A percentile compares a stretch with the other conserved stretches of the same genome.
These are phyloP conservation scores for Arachis hypogaea DNA, from an alignment of 306 rosid genomes.

Conservation along the genomic window DNA sequence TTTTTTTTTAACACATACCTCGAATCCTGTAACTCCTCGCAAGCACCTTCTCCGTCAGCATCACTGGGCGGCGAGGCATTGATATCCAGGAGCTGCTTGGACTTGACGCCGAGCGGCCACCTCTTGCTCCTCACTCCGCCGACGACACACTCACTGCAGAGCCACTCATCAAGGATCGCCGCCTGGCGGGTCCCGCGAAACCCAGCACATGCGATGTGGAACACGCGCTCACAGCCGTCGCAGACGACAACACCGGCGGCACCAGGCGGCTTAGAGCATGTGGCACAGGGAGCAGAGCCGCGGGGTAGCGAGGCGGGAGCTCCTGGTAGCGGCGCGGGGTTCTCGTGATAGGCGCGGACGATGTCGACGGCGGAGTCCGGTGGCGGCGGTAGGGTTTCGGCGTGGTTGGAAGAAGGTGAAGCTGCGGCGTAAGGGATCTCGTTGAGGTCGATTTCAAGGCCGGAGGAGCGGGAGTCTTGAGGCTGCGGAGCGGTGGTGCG, in stretches of 20 bases:
- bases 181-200: conserved; percentile 62
- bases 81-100: conserved; percentile 83
- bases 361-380: conserved; percentile 73
- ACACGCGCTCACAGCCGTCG: conserved; percentile 94
- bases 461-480: conserved; percentile 62
- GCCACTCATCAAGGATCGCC: conserved; percentile 68
- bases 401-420: conserved; percentile 60
- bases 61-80: conserved; percentile 98
- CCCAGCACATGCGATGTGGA: conserved; percentile 78
- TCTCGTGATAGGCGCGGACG: conserved; percentile 77
- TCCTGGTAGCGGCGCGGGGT: conserved; percentile 79
- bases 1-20: conserved; percentile 54
- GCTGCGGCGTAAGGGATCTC: conserved; percentile 67
- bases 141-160: conserved; percentile 72
- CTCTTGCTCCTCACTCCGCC: conserved; percentile 81
- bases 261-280: conserved; percentile 66
- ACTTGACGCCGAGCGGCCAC: conserved; percentile 94
- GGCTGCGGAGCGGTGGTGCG: conserved; percentile 35
- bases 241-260: conserved; percentile 74
- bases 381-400: conserved; percentile 61
- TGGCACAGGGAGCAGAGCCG: conserved; percentile 46
- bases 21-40: conserved; percentile 56
- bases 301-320: conserved; percentile 59
- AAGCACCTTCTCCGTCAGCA: conserved; percentile 50
- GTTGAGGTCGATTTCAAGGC: conserved; percentile 87